phyloP scores from a whole-genome alignment of 371 early-diverging fungal genomes.

The Mucor piriformis region DNA sequence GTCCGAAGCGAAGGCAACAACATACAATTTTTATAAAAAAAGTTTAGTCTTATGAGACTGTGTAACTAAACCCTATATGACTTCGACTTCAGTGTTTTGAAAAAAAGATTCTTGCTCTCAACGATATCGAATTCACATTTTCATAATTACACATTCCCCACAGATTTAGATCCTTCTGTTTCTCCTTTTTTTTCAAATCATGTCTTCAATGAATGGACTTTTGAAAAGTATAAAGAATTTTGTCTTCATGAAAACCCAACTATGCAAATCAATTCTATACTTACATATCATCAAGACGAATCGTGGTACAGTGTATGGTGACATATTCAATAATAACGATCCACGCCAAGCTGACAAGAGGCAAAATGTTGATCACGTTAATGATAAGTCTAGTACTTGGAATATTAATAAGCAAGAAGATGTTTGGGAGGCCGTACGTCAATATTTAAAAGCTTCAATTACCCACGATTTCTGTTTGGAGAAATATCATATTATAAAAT shows the following conservation, averaged over 20 bases:
- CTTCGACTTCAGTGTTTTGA: slow-evolving; percentile 2
- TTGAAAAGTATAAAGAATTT: slow-evolving; percentile 6
- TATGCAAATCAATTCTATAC: neutral
- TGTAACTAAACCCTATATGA: neutral
- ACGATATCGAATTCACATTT: slow-evolving; percentile 5
- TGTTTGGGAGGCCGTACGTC: neutral
- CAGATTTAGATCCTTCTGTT: slow-evolving; percentile 7
- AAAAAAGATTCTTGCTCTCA: neutral
- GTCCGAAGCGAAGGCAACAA: slow-evolving; percentile 10
- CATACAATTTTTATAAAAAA: too few relatives aligned
- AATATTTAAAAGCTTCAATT: neutral
- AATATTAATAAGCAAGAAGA: neutral
- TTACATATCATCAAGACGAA: neutral
- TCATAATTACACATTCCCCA: slow-evolving; percentile 2
- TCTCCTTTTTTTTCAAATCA: neutral
- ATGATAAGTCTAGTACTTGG: slow-evolving; percentile 10
- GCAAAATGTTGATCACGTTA: slow-evolving; percentile 8
- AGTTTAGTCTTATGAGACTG: too few relatives aligned
- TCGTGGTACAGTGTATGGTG: neutral
- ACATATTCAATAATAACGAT: neutral
- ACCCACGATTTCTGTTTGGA: slow-evolving; percentile 10
- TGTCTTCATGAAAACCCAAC: slow-evolving; percentile 1
- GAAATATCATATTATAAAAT: slow-evolving; percentile 16
- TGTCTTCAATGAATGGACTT: slow-evolving; percentile 2
- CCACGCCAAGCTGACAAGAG: neutral